Evolutionary conservation across 179 eudicot species (phyloP), one percentile per base, ranked within the genome.

Genomic region (Nepenthes alata): DNA sequence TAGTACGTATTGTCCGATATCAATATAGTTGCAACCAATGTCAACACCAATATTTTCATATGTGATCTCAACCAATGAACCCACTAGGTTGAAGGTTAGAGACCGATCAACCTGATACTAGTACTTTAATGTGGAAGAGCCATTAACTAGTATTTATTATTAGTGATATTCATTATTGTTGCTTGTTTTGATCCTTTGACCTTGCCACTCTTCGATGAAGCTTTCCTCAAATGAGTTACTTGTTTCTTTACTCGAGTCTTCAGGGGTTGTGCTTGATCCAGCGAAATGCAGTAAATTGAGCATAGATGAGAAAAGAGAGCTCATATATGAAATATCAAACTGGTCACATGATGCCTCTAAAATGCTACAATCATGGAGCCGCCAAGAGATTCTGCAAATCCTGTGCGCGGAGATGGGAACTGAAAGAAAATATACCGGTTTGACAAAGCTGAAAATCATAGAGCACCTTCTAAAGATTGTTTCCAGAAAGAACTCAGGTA

Each of bases 371-470:
- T 70, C 94, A 14, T 88, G 94, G 96, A 91, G 91, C 65, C 85
- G 97, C 35, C 94, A 84, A 38, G 97, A 91, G 34, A 83, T 91
- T 50, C 70, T 91, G 69, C 80, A 88, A 67, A 74, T 91, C 48
- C 73, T 88, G 58, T 91, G 94, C 70, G 77, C 82, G 15, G 97
- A 91, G 77, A 80, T 84, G 81, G 97, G 97, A 13, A 91, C 83
- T 78, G 94, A 91, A 79, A 81, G 97, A 62, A 91, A 91, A 73
- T 88, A 85, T 55, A 91, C 96, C 2, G 97, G 97, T 51, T 65
- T 83, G 61, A 88, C 96, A 36, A 91, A 91, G 77, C 64, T 81
- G 61, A 91, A 84, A 72, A 85, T 91, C 48, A 88, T 88, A 34
- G 97, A 88, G 66, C 79, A 83, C 52, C 96, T 91, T 58, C 67